Evolutionary conservation across 2,329 filamentous ascomycete genomes (phyloP), one percentile per base, ranked within the genome.

Genomic region (Colletotrichum sp.): DNA sequence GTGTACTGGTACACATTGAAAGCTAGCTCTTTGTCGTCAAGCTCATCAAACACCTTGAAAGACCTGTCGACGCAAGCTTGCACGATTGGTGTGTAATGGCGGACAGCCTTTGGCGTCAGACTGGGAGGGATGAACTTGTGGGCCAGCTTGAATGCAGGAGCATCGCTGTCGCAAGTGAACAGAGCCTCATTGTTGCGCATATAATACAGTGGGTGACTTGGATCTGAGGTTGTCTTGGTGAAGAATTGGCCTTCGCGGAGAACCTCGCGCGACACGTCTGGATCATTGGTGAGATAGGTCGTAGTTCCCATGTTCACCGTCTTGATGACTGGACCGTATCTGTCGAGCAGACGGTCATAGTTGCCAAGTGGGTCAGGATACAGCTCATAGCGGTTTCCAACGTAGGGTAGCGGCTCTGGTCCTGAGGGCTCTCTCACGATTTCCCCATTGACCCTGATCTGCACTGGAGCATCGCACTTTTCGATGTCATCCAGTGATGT

Each of bases 1-100:
- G 64, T 68, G 38, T 71, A 68, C 6, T 71, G 63, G 16, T 71
- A 71, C 4, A 71, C 69, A 27, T 71, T 71, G 38, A 71, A 71
- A 24, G 69, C 69, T 8, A 71, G 18, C 16, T 68, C 57, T 9
- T 33, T 55, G 5, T 63, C 18, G 3, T 71, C 63, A 0, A 71
- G 55, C 24, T 68, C 64, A 47, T 62, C 55, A 21, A 71, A 71
- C 3, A 68, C 69, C 7, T 61, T 62, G n/a, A 57, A 71, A 2
- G 55, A 71, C 24, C 64, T 55, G 1, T 43, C 55, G 9, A 55
- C 55, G 6, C 55, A 47, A 4, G 69, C 33, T 16, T 59, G 11
- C 2, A 71, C 29, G 3, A 24, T 31, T 11, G 62, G 69, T 2
- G 69, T 67, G 12, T 71, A 66, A n/a, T 71, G 54, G 2, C 54